Percentiles rank a stretch among this genome's conserved stretches.
phyloP scores from a whole-genome alignment of 352 stramenopile species.

The Globisporangium solare region DNA sequence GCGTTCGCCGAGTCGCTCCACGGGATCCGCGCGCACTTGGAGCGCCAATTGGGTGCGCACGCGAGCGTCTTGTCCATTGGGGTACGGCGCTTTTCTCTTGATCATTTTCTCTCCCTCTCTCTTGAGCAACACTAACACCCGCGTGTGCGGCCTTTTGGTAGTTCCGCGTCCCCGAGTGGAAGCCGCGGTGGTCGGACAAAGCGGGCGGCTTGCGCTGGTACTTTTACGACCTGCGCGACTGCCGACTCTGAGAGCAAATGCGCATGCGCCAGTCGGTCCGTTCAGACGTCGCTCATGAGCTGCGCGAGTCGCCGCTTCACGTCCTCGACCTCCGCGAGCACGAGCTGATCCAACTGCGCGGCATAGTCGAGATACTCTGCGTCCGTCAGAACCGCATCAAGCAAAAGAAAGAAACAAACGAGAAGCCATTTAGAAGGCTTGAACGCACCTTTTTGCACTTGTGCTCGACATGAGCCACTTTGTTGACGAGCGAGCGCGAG shows the following conservation, averaged over 20 bases:
- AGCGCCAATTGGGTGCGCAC: slow-evolving; percentile 24
- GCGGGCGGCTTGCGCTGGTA: slow-evolving; percentile 67
- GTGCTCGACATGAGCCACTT: slow-evolving; percentile 36
- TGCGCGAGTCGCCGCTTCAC: slow-evolving; percentile 59
- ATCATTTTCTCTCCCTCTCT: neutral
- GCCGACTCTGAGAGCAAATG: neutral
- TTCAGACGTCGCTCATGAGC: slow-evolving; percentile 23
- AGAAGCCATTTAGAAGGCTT: too few relatives aligned
- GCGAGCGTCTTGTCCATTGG: slow-evolving; percentile 75
- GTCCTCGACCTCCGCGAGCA: slow-evolving; percentile 58
- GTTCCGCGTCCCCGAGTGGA: slow-evolving; percentile 78
- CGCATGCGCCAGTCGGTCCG: slow-evolving; percentile 1
- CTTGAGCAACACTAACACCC: neutral
- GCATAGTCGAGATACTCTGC: too few relatives aligned
- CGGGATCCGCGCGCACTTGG: slow-evolving; percentile 51
- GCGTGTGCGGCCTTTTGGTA: slow-evolving; percentile 19
- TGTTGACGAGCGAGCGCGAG: slow-evolving; percentile 37
- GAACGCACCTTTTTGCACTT: slow-evolving; percentile 56
- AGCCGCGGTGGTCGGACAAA: slow-evolving; percentile 41
- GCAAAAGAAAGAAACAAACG: too few relatives aligned
- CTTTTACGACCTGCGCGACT: slow-evolving; percentile 52
- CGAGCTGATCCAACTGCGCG: slow-evolving; percentile 47
- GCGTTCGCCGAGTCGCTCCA: slow-evolving; percentile 74
- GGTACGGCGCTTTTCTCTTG: slow-evolving; percentile 37
- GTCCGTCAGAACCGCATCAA: too few relatives aligned